These are phyloP conservation scores for Podospora fimiseda DNA, from an alignment of 495 filamentous ascomycete genomes.

Conservation along the genomic window DNA sequence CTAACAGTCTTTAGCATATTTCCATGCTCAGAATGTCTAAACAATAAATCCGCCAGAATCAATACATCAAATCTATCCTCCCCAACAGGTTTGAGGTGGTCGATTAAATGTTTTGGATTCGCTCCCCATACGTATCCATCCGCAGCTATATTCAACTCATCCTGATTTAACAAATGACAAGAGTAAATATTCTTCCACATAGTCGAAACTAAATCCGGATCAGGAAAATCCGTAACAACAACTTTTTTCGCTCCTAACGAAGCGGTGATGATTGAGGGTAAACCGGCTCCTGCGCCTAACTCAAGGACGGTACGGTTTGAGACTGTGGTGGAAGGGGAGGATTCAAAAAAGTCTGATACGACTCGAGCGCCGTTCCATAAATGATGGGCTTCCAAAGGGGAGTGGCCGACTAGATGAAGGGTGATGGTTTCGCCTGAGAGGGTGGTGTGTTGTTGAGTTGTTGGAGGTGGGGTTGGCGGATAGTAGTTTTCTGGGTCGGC, in stretches of 20 bases:
- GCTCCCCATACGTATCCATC: slow-evolving; percentile 80
- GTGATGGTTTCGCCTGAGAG: slow-evolving; percentile 50
- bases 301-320: slow-evolving; percentile 65
- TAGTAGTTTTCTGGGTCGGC: slow-evolving; percentile 74
- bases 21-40: slow-evolving; percentile 77
- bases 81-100: slow-evolving; percentile 33
- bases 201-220: slow-evolving; percentile 69
- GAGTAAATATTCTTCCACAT: slow-evolving; percentile 63
- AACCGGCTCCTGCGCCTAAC: slow-evolving; percentile 81
- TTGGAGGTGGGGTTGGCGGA: slow-evolving; percentile 61
- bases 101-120: slow-evolving; percentile 44
- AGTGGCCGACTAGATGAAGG: slow-evolving; percentile 81
- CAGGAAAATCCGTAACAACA: slow-evolving; percentile 86
- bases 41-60: slow-evolving; percentile 81
- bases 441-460: slow-evolving; percentile 56
- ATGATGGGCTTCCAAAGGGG: slow-evolving; percentile 84
- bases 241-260: slow-evolving; percentile 60
- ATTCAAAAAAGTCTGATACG: slow-evolving; percentile 70
- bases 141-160: slow-evolving; percentile 34
- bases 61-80: slow-evolving; percentile 63
- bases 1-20: slow-evolving; percentile 67
- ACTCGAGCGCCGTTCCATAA: slow-evolving; percentile 84
- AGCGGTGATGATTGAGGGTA: slow-evolving; percentile 73
- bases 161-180: slow-evolving; percentile 25
- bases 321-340: slow-evolving; percentile 54